Evolutionary conservation across 2,329 filamentous ascomycete species (phyloP), one percentile per base, ranked within the genome.

Genomic region (Pseudocercospora fijiensis): DNA sequence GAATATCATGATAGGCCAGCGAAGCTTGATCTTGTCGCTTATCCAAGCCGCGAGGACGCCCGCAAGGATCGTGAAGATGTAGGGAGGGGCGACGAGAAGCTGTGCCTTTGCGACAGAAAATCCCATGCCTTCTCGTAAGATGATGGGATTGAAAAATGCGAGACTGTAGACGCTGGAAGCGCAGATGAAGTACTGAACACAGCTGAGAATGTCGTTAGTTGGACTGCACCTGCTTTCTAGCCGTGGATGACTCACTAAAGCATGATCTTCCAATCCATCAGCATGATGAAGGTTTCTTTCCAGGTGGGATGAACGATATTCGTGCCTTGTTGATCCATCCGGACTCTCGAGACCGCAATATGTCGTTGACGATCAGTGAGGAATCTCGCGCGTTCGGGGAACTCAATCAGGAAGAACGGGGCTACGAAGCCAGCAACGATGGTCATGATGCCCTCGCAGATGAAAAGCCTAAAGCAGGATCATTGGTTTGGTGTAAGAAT

Each of bases 141-240:
- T 90, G 71, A 92, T 85, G 7, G 91, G 90, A 6, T 94, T 78
- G 73, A 93, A 93, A 75, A 90, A 94, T 2, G 89, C 30, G 10
- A 62, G 33, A 10, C 37, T 30, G 45, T 62, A 62, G 53, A 47
- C 30, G 28, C 43, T 58, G 3, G 53, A 47, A 1, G 53, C 60
- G 6, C 41, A 33, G 1, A 74, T 66, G 47, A 74, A 73, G 61
- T 72, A 73, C 57, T 74, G 72, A 1, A 74, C 33, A 1, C 65
- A 72, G 61, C 71, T 73, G 47, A 16, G 53, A 45, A 27, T 20
- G n/a, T 13, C 13, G 10, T 45, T 20, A 22, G 22, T 33, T 16
- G 30, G 10, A 33, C 30, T 33, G 30, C 30, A 33, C 16, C 30
- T 33, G 30, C 30, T 16, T 10, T 18, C 9, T 22, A 57, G 16